Conservation (phyloP, 179 eudicot species). For the Camellia oleifera region DNA sequence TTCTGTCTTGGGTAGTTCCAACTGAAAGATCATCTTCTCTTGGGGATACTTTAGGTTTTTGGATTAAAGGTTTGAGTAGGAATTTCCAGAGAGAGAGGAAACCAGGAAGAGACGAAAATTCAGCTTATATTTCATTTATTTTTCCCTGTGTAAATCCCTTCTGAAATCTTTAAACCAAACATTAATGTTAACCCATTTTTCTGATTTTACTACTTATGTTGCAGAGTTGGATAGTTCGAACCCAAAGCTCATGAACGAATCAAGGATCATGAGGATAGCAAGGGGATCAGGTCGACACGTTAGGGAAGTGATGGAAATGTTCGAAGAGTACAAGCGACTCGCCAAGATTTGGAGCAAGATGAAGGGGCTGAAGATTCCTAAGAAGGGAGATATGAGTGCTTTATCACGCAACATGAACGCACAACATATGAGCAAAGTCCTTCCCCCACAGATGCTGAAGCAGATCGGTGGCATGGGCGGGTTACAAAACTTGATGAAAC, state of each 20-base stretch:
- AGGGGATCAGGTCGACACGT: conserved; percentile 80
- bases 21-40: no score
- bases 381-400: conserved; percentile 92
- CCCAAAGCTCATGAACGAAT: conserved; percentile 82
- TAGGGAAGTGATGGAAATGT: conserved; percentile 77
- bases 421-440: conserved; percentile 81
- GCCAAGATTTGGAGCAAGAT: conserved; percentile 95
- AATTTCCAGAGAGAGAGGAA: no score
- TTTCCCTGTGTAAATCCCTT: no score
- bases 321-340: conserved; percentile 87
- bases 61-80: no score
- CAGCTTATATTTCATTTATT: no score
- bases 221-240: conserved; percentile 93
- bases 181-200: neutral
- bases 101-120: no score
- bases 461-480: conserved; percentile 94
- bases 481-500: conserved; percentile 80
- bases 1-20: no score
- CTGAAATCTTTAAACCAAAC: no score
- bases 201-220: neutral
- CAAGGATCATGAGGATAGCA: conserved; percentile 88
- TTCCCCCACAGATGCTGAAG: conserved; percentile 83
- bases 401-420: conserved; percentile 83
- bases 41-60: no score
- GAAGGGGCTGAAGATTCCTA: conserved; percentile 95